phyloP scores from a whole-genome alignment of 768 basidiomycete species.

The Boletus sp. region DNA sequence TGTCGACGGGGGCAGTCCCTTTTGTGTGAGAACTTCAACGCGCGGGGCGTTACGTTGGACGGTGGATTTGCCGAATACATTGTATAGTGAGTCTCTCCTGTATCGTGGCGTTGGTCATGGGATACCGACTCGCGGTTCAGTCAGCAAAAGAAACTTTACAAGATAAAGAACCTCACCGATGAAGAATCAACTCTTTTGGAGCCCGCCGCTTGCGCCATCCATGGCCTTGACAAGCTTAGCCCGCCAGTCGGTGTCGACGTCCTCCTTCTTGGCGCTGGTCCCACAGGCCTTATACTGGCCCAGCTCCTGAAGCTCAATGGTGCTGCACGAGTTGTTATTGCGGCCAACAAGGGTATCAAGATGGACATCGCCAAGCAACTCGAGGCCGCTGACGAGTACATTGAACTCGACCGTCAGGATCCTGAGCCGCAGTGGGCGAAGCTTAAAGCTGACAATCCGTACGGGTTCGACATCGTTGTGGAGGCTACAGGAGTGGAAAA shows the following conservation, averaged over 20 bases:
- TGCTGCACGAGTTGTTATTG: conserved; percentile 75
- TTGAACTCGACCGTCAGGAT: conserved; percentile 75
- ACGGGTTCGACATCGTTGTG: conserved; percentile 86
- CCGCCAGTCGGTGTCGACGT: conserved; percentile 82
- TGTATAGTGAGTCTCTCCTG: conserved; percentile 54
- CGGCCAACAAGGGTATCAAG: conserved; percentile 88
- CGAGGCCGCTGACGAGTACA: conserved; percentile 78
- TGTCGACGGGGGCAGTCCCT: conserved; percentile 81
- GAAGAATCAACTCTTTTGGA: conserved; percentile 87
- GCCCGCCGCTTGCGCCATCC: conserved; percentile 88
- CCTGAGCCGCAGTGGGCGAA: conserved; percentile 78
- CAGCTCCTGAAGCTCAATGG: conserved; percentile 88
- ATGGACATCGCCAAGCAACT: conserved; percentile 81
- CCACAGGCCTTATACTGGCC: conserved; percentile 86
- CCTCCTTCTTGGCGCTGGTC: conserved; percentile 85
- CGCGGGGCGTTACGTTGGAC: conserved; percentile 73
- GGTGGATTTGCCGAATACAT: conserved; percentile 92
- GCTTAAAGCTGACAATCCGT: conserved; percentile 75
- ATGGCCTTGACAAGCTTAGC: conserved; percentile 85
- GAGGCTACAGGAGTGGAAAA: conserved; percentile 84
- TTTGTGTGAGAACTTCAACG: conserved; percentile 81
- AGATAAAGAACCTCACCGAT: conserved; percentile 82
- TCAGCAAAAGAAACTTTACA: conserved; percentile 75
- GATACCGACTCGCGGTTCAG: conserved; percentile 29
- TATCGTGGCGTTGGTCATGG: background rate